Evolutionary conservation across 2,329 filamentous ascomycete genomes (phyloP), one percentile per base, ranked within the genome.

Genomic region (Talaromyces sp.): DNA sequence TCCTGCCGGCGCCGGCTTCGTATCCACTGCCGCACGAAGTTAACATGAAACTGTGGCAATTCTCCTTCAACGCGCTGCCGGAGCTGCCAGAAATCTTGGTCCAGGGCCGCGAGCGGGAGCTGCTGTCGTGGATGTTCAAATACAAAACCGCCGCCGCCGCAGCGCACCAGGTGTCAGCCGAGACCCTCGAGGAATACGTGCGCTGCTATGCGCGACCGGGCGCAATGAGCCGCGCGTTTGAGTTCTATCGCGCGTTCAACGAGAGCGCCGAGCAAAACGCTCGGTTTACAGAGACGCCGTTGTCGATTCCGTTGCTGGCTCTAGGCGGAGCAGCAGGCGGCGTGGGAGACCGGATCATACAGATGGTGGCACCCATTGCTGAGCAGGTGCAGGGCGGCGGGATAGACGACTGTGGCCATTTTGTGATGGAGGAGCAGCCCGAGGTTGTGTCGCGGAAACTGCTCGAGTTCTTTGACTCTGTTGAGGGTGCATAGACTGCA

Each of bases 361-460:
- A 49, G 4, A 55, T 68, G 55, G 63, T 66, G 3, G 56, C 59
- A 29, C 63, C 59, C 1, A 64, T 69, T 21, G 66, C 65, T 17
- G 51, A 46, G 7, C 64, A 65, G 6, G 67, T 67, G n/a, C 58
- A 58, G 0, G 68, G 68, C 6, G 63, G 64, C 9, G 62, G 57
- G 14, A 66, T 70, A 56, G 52, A 66, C 3, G 62, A 69, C 49
- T 69, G 68, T 61, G 68, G 68, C 2, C 68, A 70, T 49, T 68
- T 66, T 62, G 55, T 70, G 0, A 60, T 63, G n/a, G 68, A 70
- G 52, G 68, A 70, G 62, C 66, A 69, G 53, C 68, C 68, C 24
- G 59, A 60, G 54, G 61, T 63, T 58, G 63, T 65, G 11, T 62
- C 64, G 35, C 41, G 53, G 1, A 61, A 55, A 35, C 17, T 67